Evolutionary conservation across 148 eudicot genomes (phyloP), one percentile per base, ranked within the genome.

Genomic region (Diospyros lotus): DNA sequence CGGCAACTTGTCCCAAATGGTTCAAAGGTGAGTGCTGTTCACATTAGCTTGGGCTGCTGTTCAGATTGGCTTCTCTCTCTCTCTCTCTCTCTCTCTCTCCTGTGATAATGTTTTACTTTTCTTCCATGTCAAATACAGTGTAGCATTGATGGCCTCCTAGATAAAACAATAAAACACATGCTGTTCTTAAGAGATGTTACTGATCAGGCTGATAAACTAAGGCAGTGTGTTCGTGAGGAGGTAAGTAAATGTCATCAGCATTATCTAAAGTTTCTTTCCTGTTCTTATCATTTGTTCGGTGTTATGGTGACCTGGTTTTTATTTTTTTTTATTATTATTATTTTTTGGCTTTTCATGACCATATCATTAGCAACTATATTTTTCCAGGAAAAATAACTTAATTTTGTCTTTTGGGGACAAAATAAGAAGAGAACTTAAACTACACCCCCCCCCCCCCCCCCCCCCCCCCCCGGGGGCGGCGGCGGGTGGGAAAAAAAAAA

Each of bases 111-210:
- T 43, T 61, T 63, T 77, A 70, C 39, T 46, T 46, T 79, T 7
- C 69, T 73, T 43, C 75, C 38, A 4, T 77, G 50, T 43, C 50
- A 17, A 76, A 72, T 76, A 59, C 98, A 93, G 98, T 75, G 91
- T 84, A 93, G 98, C 93, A 91, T 91, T 70, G 98, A 91, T 80
- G 89, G 97, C 60, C 90, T 93, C 28, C 85, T 93, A 46, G 91
- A 91, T 66, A 87, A 74, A 75, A 84, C 98, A 42, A 84, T 89
- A 83, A 89, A 87, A 71, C 97, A 91, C 82, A 89, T 93, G 94
- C 72, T 75, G 62, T 93, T 93, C 76, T 74, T 91, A 80, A 79
- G 82, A 80, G 77, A 77, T 45, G 87, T 88, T 75, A 79, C 84
- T 68, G 86, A 93, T 67, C 94, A 79, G 77, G 94, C 98, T 58